phyloP scores from a whole-genome alignment of 139 green algal species.

The Picochlorum sp. region DNA sequence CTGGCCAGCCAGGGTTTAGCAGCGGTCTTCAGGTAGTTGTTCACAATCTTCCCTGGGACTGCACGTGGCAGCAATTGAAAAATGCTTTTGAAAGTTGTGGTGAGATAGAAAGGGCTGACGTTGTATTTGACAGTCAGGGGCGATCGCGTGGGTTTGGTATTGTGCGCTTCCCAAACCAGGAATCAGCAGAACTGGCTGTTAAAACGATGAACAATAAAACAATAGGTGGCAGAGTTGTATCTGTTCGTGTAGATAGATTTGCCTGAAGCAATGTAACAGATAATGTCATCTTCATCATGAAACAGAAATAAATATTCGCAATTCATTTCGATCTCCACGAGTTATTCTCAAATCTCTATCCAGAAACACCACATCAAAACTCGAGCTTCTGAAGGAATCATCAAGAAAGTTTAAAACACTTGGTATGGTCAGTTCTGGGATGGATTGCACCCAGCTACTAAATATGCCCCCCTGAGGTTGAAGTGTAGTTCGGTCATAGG shows the following conservation, averaged over 20 bases:
- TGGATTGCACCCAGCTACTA: constrained; percentile 18
- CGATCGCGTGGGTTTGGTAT: constrained; percentile 79
- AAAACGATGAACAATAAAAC: constrained; percentile 72
- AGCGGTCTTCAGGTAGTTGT: constrained; percentile 77
- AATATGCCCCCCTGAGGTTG: constrained; percentile 23
- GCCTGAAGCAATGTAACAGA: constrained; percentile 19
- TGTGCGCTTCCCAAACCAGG: constrained; percentile 54
- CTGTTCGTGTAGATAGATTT: constrained; percentile 76
- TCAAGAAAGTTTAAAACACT: constrained; percentile 29
- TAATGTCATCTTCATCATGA: too few relatives aligned
- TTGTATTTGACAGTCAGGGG: constrained; percentile 68
- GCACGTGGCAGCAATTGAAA: constrained; percentile 80
- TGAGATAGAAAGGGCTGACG: constrained; percentile 68
- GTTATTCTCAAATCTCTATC: constrained; percentile 43
- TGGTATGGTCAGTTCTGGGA: constrained; percentile 33
- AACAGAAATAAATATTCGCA: constrained; percentile 23
- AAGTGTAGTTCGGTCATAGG: constrained; percentile 17
- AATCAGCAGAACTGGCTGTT: constrained; percentile 56
- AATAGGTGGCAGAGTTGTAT: constrained; percentile 71
- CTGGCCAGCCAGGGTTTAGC: constrained; percentile 47
- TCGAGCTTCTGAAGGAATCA: constrained; percentile 9
- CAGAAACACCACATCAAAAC: constrained; percentile 44
- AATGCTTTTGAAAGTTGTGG: constrained; percentile 54
- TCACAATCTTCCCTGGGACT: constrained; percentile 85
- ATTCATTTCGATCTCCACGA: constrained; percentile 32